Conservation (phyloP, 2,329 filamentous ascomycete species). For the Dothideomycetes sp. region DNA sequence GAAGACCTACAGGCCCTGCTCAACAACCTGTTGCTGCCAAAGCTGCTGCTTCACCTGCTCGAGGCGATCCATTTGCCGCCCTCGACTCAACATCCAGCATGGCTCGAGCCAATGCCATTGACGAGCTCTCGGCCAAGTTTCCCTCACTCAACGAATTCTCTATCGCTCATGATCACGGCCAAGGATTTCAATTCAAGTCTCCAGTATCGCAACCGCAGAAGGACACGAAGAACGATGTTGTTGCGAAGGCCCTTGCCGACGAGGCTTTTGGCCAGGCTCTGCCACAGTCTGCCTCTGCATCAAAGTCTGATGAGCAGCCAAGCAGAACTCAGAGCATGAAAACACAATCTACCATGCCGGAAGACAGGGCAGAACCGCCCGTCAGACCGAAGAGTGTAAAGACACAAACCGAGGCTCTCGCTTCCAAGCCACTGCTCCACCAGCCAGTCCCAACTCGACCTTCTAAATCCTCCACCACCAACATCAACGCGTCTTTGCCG, state of each 20-base stretch:
- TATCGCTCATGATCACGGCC: constrained; percentile 71
- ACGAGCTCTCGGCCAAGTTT: constrained; percentile 78
- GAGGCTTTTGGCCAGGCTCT: constrained; percentile 88
- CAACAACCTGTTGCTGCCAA: constrained; percentile 33
- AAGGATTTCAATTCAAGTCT: constrained; percentile 66
- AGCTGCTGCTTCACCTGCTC: constrained; percentile 56
- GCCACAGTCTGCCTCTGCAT: constrained; percentile 26
- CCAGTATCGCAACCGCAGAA: constrained; percentile 16
- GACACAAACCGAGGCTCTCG: not conserved
- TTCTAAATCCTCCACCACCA: constrained; percentile 61
- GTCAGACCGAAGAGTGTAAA: not conserved
- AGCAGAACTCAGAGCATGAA: not conserved
- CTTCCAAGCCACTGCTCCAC: constrained; percentile 27
- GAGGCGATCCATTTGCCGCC: constrained; percentile 82
- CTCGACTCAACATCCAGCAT: constrained; percentile 59
- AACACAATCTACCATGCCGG: not conserved
- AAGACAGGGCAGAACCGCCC: not conserved
- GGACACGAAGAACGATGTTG: constrained; percentile 53
- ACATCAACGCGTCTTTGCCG: constrained; percentile 60
- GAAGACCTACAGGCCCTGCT: constrained; percentile 54
- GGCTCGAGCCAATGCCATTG: constrained; percentile 45
- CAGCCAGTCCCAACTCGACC: constrained; percentile 41
- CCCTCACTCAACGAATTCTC: constrained; percentile 91
- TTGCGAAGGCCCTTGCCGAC: constrained; percentile 71
- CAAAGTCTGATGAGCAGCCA: too few relatives aligned